Evolutionary conservation across 2,329 filamentous ascomycete species (phyloP).

Genomic region (Remersonia thermophila): DNA sequence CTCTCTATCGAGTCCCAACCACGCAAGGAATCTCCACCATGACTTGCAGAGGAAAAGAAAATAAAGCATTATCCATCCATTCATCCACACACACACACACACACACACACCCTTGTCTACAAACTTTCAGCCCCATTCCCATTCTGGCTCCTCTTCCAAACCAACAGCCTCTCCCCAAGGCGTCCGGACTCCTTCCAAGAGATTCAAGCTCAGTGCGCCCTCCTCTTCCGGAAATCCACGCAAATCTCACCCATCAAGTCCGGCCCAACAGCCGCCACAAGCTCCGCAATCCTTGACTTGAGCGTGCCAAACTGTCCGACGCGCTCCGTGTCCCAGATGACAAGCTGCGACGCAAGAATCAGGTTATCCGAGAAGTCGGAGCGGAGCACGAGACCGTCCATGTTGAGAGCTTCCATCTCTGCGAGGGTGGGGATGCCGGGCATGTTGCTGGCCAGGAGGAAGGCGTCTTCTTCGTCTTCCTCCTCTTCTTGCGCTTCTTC

Average conservation of each 20-base stretch:
- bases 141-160: too few species aligned
- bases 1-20: too few species aligned
- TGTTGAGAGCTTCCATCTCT: conserved; percentile 29
- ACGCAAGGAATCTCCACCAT: too few species aligned
- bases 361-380: conserved; percentile 28
- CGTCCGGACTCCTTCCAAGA: too few species aligned
- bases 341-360: conserved; percentile 38
- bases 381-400: conserved; percentile 47
- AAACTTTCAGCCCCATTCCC: too few species aligned
- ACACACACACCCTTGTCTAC: too few species aligned
- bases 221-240: conserved; percentile 36
- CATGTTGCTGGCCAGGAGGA: conserved; percentile 50
- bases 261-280: conserved; percentile 53
- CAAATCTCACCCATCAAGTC: conserved; percentile 45
- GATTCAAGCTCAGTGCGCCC: background rate
- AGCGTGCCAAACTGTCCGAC: conserved; percentile 38
- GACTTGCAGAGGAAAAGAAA: too few species aligned
- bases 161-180: too few species aligned
- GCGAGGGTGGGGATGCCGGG: conserved; percentile 50
- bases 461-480: conserved; percentile 16
- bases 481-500: conserved; percentile 13
- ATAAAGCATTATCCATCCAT: too few species aligned
- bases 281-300: conserved; percentile 52
- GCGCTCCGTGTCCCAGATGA: conserved; percentile 44
- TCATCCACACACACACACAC: too few species aligned